These are phyloP conservation scores for Colletotrichum aenigma DNA, from an alignment of 2,329 filamentous ascomycete species.

Conservation along the genomic window DNA sequence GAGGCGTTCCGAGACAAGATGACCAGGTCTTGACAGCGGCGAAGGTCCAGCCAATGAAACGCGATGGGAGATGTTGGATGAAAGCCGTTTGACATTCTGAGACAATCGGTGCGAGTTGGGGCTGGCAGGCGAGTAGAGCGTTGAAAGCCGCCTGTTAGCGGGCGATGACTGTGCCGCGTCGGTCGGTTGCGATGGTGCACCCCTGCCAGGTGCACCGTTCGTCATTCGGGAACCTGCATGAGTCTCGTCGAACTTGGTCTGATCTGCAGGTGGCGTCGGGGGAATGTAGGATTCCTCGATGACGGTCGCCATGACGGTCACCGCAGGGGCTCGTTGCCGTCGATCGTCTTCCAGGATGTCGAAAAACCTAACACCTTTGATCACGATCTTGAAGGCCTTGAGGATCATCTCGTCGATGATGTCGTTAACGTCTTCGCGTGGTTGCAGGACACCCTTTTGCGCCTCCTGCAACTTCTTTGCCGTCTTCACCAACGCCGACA, in stretches of 20 bases:
- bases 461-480: conserved; percentile 84
- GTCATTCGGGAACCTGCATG: conserved; percentile 46
- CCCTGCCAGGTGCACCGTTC: conserved; percentile 35
- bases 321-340: conserved; percentile 51
- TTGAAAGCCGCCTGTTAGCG: conserved; percentile 52
- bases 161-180: conserved; percentile 39
- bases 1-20: conserved; percentile 83
- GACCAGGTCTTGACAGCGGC: conserved; percentile 65
- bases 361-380: conserved; percentile 85
- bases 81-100: conserved; percentile 51
- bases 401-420: conserved; percentile 92
- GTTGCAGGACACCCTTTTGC: conserved; percentile 54
- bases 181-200: conserved; percentile 36
- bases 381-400: conserved; percentile 94
- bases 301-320: conserved; percentile 65
- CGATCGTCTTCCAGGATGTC: conserved; percentile 79
- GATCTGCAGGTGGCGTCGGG: conserved; percentile 68
- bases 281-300: conserved; percentile 63
- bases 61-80: conserved; percentile 69
- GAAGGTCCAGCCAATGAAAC: conserved; percentile 76
- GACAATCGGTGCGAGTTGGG: conserved; percentile 38
- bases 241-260: conserved; percentile 50
- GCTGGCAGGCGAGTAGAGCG: conserved; percentile 37
- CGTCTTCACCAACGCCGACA: conserved; percentile 87
- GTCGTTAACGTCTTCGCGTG: conserved; percentile 68